Percentiles rank a stretch among this genome's conserved stretches.
Conservation (phyloP, 208 protist genomes). For the Trichomonas vaginalis region DNA sequence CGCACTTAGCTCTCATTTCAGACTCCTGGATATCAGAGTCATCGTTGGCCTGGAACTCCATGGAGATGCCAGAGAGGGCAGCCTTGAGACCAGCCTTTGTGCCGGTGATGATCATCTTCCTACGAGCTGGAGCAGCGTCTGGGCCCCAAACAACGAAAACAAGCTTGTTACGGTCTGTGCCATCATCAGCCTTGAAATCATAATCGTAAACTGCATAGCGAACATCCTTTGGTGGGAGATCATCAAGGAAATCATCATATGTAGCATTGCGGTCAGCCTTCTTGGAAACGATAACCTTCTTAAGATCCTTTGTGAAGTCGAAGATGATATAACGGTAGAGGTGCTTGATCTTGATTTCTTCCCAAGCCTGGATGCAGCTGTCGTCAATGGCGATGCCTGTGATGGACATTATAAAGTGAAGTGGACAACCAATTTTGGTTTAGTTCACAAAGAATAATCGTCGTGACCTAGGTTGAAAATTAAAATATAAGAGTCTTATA, state of each 20-base stretch:
- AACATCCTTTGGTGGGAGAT: conserved; percentile 11
- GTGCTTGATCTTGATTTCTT: conserved; percentile 13
- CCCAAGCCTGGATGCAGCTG: background rate
- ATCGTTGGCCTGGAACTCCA: background rate
- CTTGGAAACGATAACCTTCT: background rate
- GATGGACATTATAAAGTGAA: conserved; percentile 16
- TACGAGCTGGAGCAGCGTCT: background rate
- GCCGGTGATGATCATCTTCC: background rate
- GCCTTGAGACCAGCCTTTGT: conserved; percentile 1
- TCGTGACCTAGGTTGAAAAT: background rate
- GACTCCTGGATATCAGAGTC: conserved; percentile 2
- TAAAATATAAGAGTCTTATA: background rate
- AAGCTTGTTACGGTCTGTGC: background rate
- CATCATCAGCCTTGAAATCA: background rate
- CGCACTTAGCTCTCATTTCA: background rate
- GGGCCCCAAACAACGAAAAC: conserved; percentile 8
- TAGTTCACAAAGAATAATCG: background rate
- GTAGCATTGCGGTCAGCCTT: background rate
- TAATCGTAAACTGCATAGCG: conserved; percentile 15
- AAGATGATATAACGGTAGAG: conserved; percentile 10
- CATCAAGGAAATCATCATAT: conserved; percentile 16
- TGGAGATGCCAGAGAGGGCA: background rate
- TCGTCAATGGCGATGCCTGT: background rate
- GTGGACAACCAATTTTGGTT: background rate
- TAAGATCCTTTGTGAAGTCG: background rate